Percentiles rank a stretch among this genome's conserved stretches.
Conservation (phyloP, 768 basidiomycete genomes). For the Russula sp. region DNA sequence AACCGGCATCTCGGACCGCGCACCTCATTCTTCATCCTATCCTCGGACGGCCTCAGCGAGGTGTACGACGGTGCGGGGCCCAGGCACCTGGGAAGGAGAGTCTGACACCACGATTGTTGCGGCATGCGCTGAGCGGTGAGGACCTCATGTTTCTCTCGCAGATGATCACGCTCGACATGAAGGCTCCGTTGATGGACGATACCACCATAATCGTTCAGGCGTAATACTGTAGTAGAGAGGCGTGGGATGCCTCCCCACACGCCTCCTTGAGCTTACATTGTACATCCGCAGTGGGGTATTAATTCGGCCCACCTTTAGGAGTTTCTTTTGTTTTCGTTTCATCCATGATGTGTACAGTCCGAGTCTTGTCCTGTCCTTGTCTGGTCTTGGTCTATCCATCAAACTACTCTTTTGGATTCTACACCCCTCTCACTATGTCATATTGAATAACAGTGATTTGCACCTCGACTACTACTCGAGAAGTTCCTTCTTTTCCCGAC, state of each 20-base stretch:
- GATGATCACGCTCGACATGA: constrained; percentile 42
- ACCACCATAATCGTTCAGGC: constrained; percentile 40
- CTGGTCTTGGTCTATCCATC: background rate
- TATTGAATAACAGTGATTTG: too few relatives aligned
- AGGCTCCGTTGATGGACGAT: constrained; percentile 44
- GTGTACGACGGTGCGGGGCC: constrained; percentile 31
- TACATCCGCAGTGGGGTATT: too few relatives aligned
- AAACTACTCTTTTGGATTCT: background rate
- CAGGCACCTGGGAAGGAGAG: constrained; percentile 26
- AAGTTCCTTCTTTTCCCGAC: too few relatives aligned
- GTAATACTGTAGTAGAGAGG: constrained; percentile 26
- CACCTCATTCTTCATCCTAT: constrained; percentile 32
- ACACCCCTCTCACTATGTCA: too few relatives aligned
- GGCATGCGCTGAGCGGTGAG: constrained; percentile 38
- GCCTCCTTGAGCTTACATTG: too few relatives aligned
- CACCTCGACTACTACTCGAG: too few relatives aligned
- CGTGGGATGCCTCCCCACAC: background rate
- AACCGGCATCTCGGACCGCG: constrained; percentile 29
- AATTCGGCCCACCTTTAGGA: too few relatives aligned
- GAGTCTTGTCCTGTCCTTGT: too few relatives aligned
- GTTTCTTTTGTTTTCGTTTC: background rate
- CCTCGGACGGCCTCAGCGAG: constrained; percentile 42
- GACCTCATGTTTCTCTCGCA: constrained; percentile 35
- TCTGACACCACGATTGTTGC: constrained; percentile 35
- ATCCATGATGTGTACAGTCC: background rate